These are phyloP conservation scores for Sisymbrium altissimum DNA, from an alignment of 345 rosid species.

Conservation along the genomic window DNA sequence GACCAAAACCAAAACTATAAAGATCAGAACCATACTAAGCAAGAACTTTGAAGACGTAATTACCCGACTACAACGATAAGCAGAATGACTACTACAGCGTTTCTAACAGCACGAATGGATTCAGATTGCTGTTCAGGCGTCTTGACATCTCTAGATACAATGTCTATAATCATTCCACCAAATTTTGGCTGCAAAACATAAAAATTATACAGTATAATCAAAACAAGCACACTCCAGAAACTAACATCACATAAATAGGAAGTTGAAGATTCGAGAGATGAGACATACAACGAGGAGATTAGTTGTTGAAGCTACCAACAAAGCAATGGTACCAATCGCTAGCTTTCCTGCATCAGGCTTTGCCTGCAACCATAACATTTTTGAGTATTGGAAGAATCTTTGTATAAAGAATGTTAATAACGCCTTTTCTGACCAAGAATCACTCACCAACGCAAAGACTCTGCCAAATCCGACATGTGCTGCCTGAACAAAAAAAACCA, in stretches of 20 bases:
- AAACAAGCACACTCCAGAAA: neutral
- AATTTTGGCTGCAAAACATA: conserved; percentile 49
- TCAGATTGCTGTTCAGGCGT: conserved; percentile 47
- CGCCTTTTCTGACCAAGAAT: neutral
- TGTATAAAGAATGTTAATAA: neutral
- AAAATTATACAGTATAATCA: neutral
- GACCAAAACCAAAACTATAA: neutral
- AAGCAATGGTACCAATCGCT: conserved; percentile 63
- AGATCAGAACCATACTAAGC: neutral
- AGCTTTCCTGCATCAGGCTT: conserved; percentile 78
- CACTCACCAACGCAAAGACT: conserved; percentile 69
- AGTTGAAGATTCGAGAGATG: conserved; percentile 6
- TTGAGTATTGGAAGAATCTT: neutral
- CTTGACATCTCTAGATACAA: conserved; percentile 47
- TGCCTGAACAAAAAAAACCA: conserved; percentile 38
- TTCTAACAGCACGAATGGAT: conserved; percentile 46
- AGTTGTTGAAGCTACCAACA: conserved; percentile 68
- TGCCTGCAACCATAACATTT: conserved; percentile 48
- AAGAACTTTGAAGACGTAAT: neutral
- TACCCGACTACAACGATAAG: conserved; percentile 59
- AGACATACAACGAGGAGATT: conserved; percentile 58
- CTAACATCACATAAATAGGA: neutral
- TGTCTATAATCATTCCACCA: conserved; percentile 68
- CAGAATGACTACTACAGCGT: conserved; percentile 45
- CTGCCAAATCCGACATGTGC: conserved; percentile 72